Evolutionary conservation across 2,329 filamentous ascomycete genomes (phyloP), one percentile per base, ranked within the genome.

Genomic region (Talaromyces amestolkiae): DNA sequence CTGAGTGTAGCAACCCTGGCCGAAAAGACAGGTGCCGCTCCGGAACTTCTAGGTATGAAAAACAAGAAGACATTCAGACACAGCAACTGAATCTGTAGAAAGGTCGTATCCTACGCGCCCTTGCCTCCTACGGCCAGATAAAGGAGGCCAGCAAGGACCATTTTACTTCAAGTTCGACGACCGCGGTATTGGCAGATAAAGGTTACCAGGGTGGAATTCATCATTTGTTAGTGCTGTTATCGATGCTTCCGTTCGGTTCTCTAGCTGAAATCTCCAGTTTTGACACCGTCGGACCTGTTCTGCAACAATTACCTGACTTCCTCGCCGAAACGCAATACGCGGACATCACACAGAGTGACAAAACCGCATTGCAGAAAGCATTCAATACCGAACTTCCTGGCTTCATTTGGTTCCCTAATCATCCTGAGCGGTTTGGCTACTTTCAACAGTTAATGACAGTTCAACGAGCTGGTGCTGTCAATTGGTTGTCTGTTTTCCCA

Each of bases 31-130:
- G 56, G 62, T 0, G 70, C 68, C 19, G 65, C 37, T 2, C 61
- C 61, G 2, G 15, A 9, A n/a, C n/a, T 63, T 0, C 27, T 63
- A 3, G 51, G 61, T 68, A 69, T 37, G 22, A 22, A 22, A 2
- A 22, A 22, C 22, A 22, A 22, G 22, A 22, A 22, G 22, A 22
- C 22, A 22, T 22, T 22, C 22, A 22, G 22, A 22, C 22, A 22
- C 22, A 22, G 22, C 22, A 22, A 1, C 22, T 22, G 22, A 22
- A 22, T 22, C 1, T 22, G 22, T 22, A 22, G 22, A 22, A 22
- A 37, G 69, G 58, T 4, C 69, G 68, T 19, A 33, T 74, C 41
- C 62, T 73, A 5, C 70, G 72, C n/a, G 73, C 72, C 45, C 58
- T 73, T 10, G 69, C 71, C 19, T 73, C 72, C 0, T 51, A 67